Evolutionary conservation across 306 rosid species (phyloP), one percentile per base, ranked within the genome.

Genomic region (Lotus japonicus): DNA sequence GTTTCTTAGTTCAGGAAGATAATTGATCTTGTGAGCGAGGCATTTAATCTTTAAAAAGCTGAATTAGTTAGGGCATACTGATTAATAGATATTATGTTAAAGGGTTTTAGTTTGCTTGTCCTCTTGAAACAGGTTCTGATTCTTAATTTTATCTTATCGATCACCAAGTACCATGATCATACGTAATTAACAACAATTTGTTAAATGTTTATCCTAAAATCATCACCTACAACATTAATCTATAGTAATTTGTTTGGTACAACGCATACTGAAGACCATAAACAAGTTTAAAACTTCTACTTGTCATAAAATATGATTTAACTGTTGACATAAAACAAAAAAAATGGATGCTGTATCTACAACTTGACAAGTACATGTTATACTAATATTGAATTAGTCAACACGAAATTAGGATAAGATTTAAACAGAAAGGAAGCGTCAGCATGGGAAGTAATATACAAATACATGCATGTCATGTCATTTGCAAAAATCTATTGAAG

Each of bases 331-430:
- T 14, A 28, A 6, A 12, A 3, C 2, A 9, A 38, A 6, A 14
- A 9, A 46, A 48, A 7, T 31, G 1, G 33, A 21, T 17, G 2
- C 9, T 48, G 28, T 26, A 49, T 26, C 15, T 31, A 12, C 72
- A 64, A 31, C 72, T n/a, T 53, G 56, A 62, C 51, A 54, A 39
- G 3, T 38, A 19, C 19, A 36, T 21, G 23, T 15, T 21, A 8
- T 43, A 50, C 4, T 7, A 55, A 3, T 61, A 35, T 46, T 74
- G 56, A 74, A 73, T 28, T 31, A 55, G 76, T 79, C 80, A 73
- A 48, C 64, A 62, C 4, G 36, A 31, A 31, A 63, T n/a, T n/a
- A n/a, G n/a, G 15, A 55, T 65, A 68, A 49, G 43, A 58, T 63
- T 71, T 56, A 19, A 44, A 46, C 60, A 55, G 36, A 49, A 63